Percentiles rank a stretch among this genome's conserved stretches.
These are phyloP conservation scores for Linnemannia schmuckeri DNA, from an alignment of 192 early-diverging fungal species.

Conservation along the genomic window DNA sequence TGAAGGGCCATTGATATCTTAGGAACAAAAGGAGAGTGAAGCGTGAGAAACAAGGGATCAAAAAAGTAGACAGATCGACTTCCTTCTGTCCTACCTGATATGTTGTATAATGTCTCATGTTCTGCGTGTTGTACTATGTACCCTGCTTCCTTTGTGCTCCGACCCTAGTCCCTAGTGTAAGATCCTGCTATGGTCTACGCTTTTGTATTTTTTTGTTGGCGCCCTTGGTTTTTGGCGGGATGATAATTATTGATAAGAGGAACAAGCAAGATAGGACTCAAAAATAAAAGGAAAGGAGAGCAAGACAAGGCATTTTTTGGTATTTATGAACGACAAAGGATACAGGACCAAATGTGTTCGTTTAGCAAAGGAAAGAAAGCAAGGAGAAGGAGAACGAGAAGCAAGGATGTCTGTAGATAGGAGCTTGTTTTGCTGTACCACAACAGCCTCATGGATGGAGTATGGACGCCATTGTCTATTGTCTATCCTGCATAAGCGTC, in stretches of 20 bases:
- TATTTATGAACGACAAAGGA: neutral
- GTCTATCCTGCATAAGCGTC: neutral
- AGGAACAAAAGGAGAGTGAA: neutral
- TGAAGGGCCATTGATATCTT: neutral
- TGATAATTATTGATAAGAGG: neutral
- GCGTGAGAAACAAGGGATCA: neutral
- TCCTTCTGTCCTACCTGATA: neutral
- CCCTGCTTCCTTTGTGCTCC: neutral
- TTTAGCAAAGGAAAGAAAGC: too few relatives aligned
- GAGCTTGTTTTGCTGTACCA: too few relatives aligned
- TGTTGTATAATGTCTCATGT: neutral
- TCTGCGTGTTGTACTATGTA: neutral
- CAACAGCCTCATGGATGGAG: too few relatives aligned
- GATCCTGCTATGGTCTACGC: neutral
- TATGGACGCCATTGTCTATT: neutral
- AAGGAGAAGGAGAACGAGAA: neutral
- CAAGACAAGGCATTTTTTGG: neutral
- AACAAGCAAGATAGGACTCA: neutral
- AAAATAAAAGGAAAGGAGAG: neutral
- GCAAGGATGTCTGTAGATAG: too few relatives aligned
- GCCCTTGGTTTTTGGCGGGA: neutral
- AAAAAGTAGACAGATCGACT: neutral
- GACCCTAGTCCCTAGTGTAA: neutral
- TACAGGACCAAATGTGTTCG: neutral
- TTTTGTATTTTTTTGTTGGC: neutral